These are phyloP conservation scores for Podaxis rugospora DNA, from an alignment of 768 basidiomycete species.

Conservation along the genomic window DNA sequence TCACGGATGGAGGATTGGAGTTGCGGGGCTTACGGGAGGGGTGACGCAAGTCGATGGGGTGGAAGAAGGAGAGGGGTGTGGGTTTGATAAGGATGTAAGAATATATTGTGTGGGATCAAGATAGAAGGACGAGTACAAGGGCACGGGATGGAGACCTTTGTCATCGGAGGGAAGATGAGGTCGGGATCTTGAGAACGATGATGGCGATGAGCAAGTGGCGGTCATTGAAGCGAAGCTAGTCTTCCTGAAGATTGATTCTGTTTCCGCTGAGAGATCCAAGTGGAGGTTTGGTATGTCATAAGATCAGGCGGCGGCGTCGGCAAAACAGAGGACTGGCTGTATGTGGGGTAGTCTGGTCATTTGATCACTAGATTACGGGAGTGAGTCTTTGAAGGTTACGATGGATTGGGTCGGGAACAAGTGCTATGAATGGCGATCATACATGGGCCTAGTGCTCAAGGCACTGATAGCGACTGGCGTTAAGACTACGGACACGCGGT, in stretches of 20 bases:
- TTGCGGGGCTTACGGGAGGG: not conserved
- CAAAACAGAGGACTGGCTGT: not conserved
- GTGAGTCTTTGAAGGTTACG: too few relatives aligned
- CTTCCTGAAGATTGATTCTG: not conserved
- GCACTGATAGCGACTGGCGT: not conserved
- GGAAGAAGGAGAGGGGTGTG: not conserved
- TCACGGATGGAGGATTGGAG: not conserved
- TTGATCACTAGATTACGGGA: not conserved
- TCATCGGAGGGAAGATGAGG: conserved; percentile 3
- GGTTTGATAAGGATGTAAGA: not conserved
- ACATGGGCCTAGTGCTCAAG: not conserved
- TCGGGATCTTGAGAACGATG: not conserved
- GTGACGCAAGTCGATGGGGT: not conserved
- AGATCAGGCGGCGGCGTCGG: not conserved
- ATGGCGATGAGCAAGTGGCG: not conserved
- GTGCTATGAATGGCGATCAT: not conserved
- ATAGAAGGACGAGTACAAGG: not conserved
- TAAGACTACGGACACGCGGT: not conserved
- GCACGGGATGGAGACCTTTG: not conserved
- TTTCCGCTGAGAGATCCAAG: not conserved
- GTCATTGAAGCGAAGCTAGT: not conserved
- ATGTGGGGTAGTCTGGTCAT: not conserved
- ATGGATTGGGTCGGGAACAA: too few relatives aligned
- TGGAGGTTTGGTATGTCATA: not conserved
- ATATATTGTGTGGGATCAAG: not conserved